Percentiles rank a stretch among this genome's conserved stretches.
These are phyloP conservation scores for Solanum peruvianum DNA, from an alignment of 257 asterid genomes.

Conservation along the genomic window DNA sequence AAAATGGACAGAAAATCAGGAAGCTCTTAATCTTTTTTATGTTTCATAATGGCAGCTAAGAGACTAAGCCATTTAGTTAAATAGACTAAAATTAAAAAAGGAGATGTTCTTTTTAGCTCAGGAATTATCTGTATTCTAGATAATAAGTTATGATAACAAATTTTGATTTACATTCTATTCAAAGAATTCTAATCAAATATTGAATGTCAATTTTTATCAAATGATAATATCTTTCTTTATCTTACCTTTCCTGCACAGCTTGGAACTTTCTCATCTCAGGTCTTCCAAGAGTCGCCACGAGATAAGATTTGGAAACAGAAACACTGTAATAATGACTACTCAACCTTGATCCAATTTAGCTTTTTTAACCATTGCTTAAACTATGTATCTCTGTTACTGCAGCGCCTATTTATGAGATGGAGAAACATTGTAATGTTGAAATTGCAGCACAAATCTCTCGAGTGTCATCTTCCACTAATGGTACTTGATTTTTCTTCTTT, in stretches of 20 bases:
- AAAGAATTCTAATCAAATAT: not conserved
- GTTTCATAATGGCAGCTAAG: not conserved
- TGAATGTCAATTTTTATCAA: not conserved
- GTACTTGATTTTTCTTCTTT: slow-evolving; percentile 26
- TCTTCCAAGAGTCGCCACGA: slow-evolving; percentile 93
- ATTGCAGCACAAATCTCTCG: slow-evolving; percentile 89
- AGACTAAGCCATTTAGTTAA: not conserved
- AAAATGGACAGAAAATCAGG: not conserved
- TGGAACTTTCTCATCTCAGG: slow-evolving; percentile 96
- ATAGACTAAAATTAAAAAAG: not conserved
- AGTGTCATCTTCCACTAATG: slow-evolving; percentile 50
- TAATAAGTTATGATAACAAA: not conserved
- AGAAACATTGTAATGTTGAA: slow-evolving; percentile 94
- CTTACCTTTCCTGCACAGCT: slow-evolving; percentile 40
- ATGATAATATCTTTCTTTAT: not conserved
- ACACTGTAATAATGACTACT: slow-evolving; percentile 42
- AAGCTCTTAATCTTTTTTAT: not conserved
- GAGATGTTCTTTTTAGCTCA: not conserved
- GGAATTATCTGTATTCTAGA: not conserved
- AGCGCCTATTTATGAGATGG: slow-evolving; percentile 94
- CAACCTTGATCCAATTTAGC: not conserved
- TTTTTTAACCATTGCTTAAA: slow-evolving; percentile 8
- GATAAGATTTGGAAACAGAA: slow-evolving; percentile 87
- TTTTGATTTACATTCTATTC: not conserved
- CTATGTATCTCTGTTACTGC: slow-evolving; percentile 24